A percentile compares a stretch with the other conserved stretches of the same genome.
These are phyloP conservation scores for Pichia cactophila DNA, from an alignment of 1,139 yeast genomes.

Conservation along the genomic window DNA sequence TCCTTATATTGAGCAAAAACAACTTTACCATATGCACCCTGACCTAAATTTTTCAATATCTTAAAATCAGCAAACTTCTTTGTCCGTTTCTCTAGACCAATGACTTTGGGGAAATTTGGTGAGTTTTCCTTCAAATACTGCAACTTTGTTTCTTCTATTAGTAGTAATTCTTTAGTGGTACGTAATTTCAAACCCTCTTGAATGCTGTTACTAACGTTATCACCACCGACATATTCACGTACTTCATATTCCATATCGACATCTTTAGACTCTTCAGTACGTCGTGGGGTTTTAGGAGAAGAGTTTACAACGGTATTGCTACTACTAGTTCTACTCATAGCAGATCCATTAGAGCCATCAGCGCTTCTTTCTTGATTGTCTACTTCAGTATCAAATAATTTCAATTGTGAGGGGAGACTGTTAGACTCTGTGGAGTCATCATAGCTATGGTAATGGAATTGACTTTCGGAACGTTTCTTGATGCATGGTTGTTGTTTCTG, in stretches of 20 bases:
- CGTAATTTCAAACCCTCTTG: background rate
- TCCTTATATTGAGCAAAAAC: constrained; percentile 64
- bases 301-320: constrained; percentile 25
- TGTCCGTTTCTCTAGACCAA: constrained; percentile 55
- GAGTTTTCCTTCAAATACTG: constrained; percentile 14
- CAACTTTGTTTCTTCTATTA: constrained; percentile 32
- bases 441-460: constrained; percentile 2
- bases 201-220: background rate
- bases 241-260: background rate
- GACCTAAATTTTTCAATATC: constrained; percentile 76
- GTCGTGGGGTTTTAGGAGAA: constrained; percentile 8
- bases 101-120: constrained; percentile 43
- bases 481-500: background rate
- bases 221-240: background rate
- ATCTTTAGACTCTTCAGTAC: background rate
- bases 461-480: background rate
- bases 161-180: constrained; percentile 9
- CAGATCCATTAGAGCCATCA: constrained; percentile 5
- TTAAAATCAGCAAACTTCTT: constrained; percentile 67
- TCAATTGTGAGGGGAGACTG: constrained; percentile 49
- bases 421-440: constrained; percentile 12
- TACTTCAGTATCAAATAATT: constrained; percentile 24
- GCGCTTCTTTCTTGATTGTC: background rate
- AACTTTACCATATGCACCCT: constrained; percentile 95
- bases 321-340: constrained; percentile 27